A percentile compares a stretch with the other conserved stretches of the same genome.
Evolutionary conservation across 805 yeast genomes (phyloP).

Genomic region (Hanseniaspora guilliermondii): DNA sequence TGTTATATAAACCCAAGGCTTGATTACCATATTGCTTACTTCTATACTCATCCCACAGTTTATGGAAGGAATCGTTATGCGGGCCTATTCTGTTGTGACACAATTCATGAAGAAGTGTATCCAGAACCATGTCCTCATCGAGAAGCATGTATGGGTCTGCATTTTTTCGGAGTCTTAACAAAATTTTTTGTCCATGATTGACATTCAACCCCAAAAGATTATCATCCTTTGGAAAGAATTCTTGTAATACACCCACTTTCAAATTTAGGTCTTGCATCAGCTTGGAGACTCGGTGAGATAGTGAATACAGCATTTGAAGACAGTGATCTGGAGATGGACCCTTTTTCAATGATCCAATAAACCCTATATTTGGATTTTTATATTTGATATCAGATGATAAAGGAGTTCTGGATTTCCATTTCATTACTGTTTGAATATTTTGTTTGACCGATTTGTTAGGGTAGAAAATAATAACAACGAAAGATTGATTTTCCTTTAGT

Average conservation of each 20-base stretch:
- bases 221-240: conserved; percentile 64
- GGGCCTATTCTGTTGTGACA: conserved; percentile 72
- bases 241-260: conserved; percentile 57
- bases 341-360: conserved; percentile 36
- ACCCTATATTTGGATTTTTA: conserved; percentile 11
- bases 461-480: no score
- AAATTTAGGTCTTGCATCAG: conserved; percentile 57
- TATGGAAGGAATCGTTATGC: conserved; percentile 63
- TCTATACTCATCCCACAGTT: conserved; percentile 48
- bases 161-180: conserved; percentile 55
- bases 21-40: conserved; percentile 33
- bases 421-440: background rate
- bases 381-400: background rate
- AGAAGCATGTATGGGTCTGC: conserved; percentile 41
- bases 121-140: conserved; percentile 54
- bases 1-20: conserved; percentile 23
- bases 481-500: no score
- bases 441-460: no score
- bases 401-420: background rate
- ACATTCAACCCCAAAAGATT: conserved; percentile 70
- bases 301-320: conserved; percentile 46
- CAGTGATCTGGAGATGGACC: conserved; percentile 41
- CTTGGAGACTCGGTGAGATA: conserved; percentile 64
- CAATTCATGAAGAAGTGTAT: conserved; percentile 79
- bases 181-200: conserved; percentile 60